Percentiles rank a stretch among this genome's conserved stretches.
Evolutionary conservation across 164 flowering plant species (phyloP).

Genomic region (Stephania yunnanensis): DNA sequence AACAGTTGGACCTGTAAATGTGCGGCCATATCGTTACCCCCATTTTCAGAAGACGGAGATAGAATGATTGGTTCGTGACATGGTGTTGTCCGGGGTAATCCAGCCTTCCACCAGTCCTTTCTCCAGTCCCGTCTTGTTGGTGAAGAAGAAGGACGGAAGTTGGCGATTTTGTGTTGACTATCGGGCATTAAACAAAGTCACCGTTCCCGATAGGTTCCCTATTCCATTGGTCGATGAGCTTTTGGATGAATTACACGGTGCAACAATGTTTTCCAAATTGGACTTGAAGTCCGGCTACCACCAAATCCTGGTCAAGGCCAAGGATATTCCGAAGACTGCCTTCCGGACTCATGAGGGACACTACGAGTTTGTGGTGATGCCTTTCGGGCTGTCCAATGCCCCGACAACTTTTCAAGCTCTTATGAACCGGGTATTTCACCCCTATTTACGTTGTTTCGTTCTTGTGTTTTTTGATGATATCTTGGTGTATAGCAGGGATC

Average conservation of each 20-base stretch:
- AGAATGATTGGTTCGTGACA: background rate
- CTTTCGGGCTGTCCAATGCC: too few species aligned
- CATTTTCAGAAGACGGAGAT: background rate
- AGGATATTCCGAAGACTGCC: background rate
- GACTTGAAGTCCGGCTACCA: background rate
- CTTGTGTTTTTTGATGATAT: background rate
- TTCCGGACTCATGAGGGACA: slow-evolving; percentile 2
- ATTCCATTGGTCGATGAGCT: too few species aligned
- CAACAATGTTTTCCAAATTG: background rate
- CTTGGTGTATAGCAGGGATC: background rate
- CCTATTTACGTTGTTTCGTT: too few species aligned
- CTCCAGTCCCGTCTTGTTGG: too few species aligned
- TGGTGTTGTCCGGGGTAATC: background rate
- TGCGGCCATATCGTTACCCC: background rate
- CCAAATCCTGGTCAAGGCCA: background rate
- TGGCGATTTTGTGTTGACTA: too few species aligned
- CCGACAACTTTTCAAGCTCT: too few species aligned
- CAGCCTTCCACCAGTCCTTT: background rate
- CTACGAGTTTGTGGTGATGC: too few species aligned
- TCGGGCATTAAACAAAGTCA: too few species aligned
- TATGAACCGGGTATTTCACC: too few species aligned
- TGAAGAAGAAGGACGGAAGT: too few species aligned
- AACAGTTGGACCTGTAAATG: background rate
- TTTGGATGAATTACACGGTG: background rate
- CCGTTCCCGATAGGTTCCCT: too few species aligned